A percentile compares a stretch with the other conserved stretches of the same genome.
These are phyloP conservation scores for Diaporthe vexans DNA, from an alignment of 2,329 filamentous ascomycete species.

Conservation along the genomic window DNA sequence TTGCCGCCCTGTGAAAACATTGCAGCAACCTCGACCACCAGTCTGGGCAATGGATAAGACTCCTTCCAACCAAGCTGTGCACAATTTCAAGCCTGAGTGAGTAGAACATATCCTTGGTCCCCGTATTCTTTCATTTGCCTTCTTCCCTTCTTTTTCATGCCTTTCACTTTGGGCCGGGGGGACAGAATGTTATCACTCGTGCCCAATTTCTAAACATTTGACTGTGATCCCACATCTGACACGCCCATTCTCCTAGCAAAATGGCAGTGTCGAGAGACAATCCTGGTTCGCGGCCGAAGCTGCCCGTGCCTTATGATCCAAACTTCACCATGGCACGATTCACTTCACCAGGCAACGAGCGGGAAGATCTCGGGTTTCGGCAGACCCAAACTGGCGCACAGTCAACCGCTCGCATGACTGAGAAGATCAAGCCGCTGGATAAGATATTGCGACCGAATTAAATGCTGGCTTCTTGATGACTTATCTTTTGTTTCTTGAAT, in stretches of 20 bases:
- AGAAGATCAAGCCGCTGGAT: slow-evolving; percentile 25
- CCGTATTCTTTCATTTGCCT: too few relatives aligned
- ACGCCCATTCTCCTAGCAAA: not conserved
- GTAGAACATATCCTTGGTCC: not conserved
- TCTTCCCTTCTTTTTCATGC: too few relatives aligned
- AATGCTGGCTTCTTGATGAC: accelerated
- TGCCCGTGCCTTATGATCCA: slow-evolving; percentile 28
- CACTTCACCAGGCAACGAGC: not conserved
- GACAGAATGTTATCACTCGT: too few relatives aligned
- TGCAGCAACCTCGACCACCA: not conserved
- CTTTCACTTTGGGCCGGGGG: too few relatives aligned
- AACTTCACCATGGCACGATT: slow-evolving; percentile 27
- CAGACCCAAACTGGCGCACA: slow-evolving; percentile 12
- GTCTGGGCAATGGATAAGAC: not conserved
- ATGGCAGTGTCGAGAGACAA: not conserved
- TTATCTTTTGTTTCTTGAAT: not conserved
- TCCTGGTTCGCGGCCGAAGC: not conserved
- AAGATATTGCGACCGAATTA: slow-evolving; percentile 10
- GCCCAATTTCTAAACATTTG: too few relatives aligned
- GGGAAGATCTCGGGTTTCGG: slow-evolving; percentile 31
- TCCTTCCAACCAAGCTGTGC: slow-evolving; percentile 8
- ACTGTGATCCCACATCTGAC: not conserved
- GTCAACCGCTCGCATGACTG: slow-evolving; percentile 28
- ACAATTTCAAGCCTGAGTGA: not conserved
- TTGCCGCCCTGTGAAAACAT: too few relatives aligned